These are phyloP conservation scores for Chaetomium globosum DNA, from an alignment of 2,329 filamentous ascomycete genomes.

Conservation along the genomic window DNA sequence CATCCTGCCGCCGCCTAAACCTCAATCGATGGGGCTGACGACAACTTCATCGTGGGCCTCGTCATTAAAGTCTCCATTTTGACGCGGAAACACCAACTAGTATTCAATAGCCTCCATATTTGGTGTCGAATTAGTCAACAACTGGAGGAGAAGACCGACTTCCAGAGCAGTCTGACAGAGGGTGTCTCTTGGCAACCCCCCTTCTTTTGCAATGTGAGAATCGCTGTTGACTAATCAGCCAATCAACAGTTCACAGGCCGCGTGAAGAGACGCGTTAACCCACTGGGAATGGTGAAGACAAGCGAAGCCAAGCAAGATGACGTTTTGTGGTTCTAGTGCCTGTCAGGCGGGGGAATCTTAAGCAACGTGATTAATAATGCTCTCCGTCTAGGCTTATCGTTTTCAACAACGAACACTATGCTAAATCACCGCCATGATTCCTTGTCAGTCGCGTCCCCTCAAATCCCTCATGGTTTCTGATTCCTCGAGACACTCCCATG, in stretches of 20 bases:
- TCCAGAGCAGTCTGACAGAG: neutral
- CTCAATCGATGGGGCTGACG: slow-evolving; percentile 1
- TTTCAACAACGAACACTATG: neutral
- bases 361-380: neutral
- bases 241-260: neutral
- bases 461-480: too few relatives aligned
- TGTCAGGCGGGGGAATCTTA: neutral
- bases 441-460: neutral
- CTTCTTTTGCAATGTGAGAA: neutral
- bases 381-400: neutral
- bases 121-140: neutral
- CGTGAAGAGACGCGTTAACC: slow-evolving; percentile 1
- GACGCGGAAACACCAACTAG: neutral
- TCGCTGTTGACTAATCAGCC: slow-evolving; percentile 2
- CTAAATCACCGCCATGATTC: neutral
- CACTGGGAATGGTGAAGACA: neutral
- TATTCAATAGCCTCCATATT: neutral
- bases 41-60: neutral
- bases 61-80: neutral
- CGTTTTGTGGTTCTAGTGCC: neutral
- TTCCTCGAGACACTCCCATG: neutral
- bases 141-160: neutral
- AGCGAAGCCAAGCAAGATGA: neutral
- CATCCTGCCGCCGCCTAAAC: neutral
- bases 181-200: neutral